phyloP scores from a whole-genome alignment of 2,329 filamentous ascomycete species.

The Scedosporium dehoogii region DNA sequence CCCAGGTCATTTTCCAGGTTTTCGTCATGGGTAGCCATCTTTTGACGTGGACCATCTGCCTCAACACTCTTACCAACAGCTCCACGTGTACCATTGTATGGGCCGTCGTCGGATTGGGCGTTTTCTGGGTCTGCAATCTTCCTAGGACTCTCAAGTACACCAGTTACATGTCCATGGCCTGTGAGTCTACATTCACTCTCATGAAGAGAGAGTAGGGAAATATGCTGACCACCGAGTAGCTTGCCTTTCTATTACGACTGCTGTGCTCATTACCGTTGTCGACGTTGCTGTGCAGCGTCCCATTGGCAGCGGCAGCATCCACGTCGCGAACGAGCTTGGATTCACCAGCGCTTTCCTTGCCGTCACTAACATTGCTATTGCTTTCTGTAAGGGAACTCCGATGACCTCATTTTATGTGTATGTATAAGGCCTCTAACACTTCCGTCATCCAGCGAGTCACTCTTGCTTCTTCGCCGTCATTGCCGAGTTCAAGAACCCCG shows the following conservation, averaged over 20 bases:
- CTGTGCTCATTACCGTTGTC: constrained; percentile 23
- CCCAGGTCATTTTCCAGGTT: constrained; percentile 16
- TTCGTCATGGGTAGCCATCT: constrained; percentile 35
- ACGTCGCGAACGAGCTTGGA: constrained; percentile 29
- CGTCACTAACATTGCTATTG: constrained; percentile 24
- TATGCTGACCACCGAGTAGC: constrained; percentile 17
- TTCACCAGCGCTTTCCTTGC: constrained; percentile 39
- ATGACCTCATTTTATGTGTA: neutral
- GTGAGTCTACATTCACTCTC: constrained; percentile 13
- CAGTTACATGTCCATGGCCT: constrained; percentile 51
- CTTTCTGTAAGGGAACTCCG: constrained; percentile 31
- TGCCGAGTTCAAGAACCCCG: constrained; percentile 35
- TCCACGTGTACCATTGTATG: constrained; percentile 17
- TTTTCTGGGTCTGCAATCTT: constrained; percentile 50
- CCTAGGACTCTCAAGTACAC: constrained; percentile 54
- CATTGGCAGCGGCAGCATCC: constrained; percentile 23
- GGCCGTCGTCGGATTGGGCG: constrained; percentile 32
- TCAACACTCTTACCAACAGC: constrained; percentile 18
- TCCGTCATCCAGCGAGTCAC: constrained; percentile 26
- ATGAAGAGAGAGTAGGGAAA: neutral
- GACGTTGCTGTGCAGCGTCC: constrained; percentile 24
- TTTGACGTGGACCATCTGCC: constrained; percentile 15
- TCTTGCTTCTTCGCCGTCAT: constrained; percentile 48
- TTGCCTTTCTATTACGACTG: constrained; percentile 46
- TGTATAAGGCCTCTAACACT: neutral